phyloP scores from a whole-genome alignment of 2,329 filamentous ascomycete species.

The Cladosporium phlei region DNA sequence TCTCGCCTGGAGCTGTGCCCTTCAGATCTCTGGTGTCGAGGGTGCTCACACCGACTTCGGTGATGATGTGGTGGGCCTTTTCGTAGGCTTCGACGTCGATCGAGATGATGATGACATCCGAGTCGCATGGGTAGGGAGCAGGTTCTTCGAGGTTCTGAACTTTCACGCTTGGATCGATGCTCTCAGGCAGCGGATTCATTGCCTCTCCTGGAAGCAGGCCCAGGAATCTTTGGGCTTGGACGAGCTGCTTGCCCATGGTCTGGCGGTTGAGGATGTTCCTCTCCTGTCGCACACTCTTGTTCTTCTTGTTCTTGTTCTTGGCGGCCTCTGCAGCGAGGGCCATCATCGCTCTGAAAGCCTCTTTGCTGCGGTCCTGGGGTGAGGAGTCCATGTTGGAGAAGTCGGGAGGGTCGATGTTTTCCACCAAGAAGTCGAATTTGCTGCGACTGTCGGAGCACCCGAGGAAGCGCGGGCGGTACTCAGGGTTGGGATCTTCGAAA shows the following conservation, averaged over 20 bases:
- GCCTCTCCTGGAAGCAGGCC: conserved; percentile 52
- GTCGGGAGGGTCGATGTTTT: conserved; percentile 11
- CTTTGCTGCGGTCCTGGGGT: conserved; percentile 35
- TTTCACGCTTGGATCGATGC: background rate
- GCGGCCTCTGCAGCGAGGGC: conserved; percentile 47
- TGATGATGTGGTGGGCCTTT: conserved; percentile 59
- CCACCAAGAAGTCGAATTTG: conserved; percentile 37
- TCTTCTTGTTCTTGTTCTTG: conserved; percentile 45
- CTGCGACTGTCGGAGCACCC: conserved; percentile 50
- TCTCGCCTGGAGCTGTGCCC: conserved; percentile 54
- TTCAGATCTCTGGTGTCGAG: conserved; percentile 65
- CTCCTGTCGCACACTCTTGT: conserved; percentile 37
- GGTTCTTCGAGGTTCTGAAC: conserved; percentile 34
- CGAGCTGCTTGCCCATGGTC: conserved; percentile 52
- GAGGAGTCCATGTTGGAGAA: background rate
- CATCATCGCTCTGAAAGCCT: conserved; percentile 53
- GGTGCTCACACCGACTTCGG: conserved; percentile 79
- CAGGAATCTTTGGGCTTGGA: conserved; percentile 64
- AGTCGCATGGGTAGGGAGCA: conserved; percentile 46
- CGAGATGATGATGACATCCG: conserved; percentile 64
- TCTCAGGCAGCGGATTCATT: conserved; percentile 17
- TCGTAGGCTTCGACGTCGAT: conserved; percentile 85
- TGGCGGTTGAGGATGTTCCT: conserved; percentile 49
- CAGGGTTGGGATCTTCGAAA: conserved; percentile 62
- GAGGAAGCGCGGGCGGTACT: conserved; percentile 64